These are phyloP conservation scores for Carallia pectinifolia DNA, from an alignment of 345 rosid species.

Conservation along the genomic window DNA sequence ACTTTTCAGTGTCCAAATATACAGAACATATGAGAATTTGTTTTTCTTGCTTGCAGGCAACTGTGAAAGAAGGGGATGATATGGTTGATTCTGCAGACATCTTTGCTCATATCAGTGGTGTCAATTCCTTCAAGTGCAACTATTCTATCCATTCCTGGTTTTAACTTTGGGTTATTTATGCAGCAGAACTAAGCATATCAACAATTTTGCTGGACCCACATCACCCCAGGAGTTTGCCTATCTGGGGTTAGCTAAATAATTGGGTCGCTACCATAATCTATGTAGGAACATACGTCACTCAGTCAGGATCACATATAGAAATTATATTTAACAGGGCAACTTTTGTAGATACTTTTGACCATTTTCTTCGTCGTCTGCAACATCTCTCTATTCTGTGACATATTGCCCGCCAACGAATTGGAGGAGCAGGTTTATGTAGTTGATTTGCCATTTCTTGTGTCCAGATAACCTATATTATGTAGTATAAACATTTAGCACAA, in stretches of 20 bases:
- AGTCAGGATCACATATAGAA: neutral
- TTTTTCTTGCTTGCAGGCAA: constrained; percentile 36
- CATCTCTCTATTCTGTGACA: constrained; percentile 4
- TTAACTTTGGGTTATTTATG: constrained; percentile 23
- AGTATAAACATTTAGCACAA: too few relatives aligned
- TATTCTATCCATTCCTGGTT: constrained; percentile 84
- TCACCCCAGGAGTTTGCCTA: neutral
- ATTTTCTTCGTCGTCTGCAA: neutral
- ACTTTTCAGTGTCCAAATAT: neutral
- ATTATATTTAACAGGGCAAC: neutral
- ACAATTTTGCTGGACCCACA: constrained; percentile 28
- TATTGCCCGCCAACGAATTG: too few relatives aligned
- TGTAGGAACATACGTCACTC: neutral
- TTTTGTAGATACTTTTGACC: constrained; percentile 12
- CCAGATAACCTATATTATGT: too few relatives aligned
- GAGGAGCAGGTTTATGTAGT: too few relatives aligned
- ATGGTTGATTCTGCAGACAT: constrained; percentile 75
- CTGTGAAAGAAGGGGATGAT: constrained; percentile 67
- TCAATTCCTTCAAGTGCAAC: constrained; percentile 83
- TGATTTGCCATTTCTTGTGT: too few relatives aligned
- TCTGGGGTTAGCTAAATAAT: neutral
- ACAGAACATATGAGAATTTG: too few relatives aligned
- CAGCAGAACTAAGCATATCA: neutral
- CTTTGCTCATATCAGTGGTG: constrained; percentile 80
- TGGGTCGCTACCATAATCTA: neutral